Percentiles rank a stretch among this genome's conserved stretches.
phyloP scores from a whole-genome alignment of 2,329 filamentous ascomycete species.

The Claviceps humidiphila region DNA sequence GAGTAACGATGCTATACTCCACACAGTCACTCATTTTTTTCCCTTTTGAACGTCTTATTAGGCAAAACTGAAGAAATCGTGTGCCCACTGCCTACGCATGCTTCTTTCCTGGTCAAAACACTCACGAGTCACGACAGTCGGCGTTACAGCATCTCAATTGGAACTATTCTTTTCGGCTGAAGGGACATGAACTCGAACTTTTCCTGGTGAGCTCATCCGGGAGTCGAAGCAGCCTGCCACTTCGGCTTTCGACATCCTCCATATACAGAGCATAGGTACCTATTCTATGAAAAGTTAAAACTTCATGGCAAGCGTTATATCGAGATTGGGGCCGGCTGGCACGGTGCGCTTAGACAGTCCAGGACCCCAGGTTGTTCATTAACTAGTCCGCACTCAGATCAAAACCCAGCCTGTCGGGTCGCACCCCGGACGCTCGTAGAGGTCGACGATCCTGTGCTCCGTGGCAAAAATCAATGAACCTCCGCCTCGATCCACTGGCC shows the following conservation, averaged over 20 bases:
- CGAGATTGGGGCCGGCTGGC: background rate
- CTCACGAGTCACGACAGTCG: too few species aligned
- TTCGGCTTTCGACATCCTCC: background rate
- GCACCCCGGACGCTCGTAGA: slow-evolving; percentile 1
- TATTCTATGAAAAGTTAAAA: background rate
- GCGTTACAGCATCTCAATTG: background rate
- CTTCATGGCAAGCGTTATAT: background rate
- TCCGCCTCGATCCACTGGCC: background rate
- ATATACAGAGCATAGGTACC: background rate
- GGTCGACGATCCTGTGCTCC: background rate
- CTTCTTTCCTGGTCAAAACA: too few species aligned
- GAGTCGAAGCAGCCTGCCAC: background rate
- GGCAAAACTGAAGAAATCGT: too few species aligned
- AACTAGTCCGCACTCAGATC: slow-evolving; percentile 6
- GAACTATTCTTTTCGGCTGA: too few species aligned
- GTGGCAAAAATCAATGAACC: background rate
- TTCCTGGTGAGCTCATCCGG: background rate
- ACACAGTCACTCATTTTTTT: too few species aligned
- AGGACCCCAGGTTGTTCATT: background rate
- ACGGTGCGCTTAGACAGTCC: background rate
- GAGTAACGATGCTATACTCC: too few species aligned
- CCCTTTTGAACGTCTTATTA: too few species aligned
- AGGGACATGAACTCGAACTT: background rate
- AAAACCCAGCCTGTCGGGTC: slow-evolving; percentile 10
- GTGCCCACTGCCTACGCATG: too few species aligned